A percentile compares a stretch with the other conserved stretches of the same genome.
Evolutionary conservation across 2,329 filamentous ascomycete species (phyloP).

Genomic region (Exophiala sp.): DNA sequence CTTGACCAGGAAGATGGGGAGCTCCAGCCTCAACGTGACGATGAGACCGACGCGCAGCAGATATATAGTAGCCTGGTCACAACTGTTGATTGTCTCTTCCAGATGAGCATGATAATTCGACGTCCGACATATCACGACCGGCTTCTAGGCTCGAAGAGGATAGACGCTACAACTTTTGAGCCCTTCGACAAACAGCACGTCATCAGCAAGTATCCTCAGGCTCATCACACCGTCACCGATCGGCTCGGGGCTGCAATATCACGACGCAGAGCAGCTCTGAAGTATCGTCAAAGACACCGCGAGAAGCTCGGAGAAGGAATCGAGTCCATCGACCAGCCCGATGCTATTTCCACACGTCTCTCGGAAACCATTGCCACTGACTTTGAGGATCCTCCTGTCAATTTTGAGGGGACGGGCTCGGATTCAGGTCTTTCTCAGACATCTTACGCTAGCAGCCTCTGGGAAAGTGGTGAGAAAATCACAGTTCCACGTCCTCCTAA

Average conservation of each 20-base stretch:
- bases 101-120: slow-evolving; percentile 38
- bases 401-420: slow-evolving; percentile 3
- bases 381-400: neutral
- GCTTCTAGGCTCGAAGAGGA: slow-evolving; percentile 20
- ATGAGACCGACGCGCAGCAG: slow-evolving; percentile 22
- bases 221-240: slow-evolving; percentile 17
- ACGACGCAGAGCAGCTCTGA: slow-evolving; percentile 36
- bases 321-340: slow-evolving; percentile 24
- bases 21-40: neutral
- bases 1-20: neutral
- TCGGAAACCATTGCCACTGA: slow-evolving; percentile 12
- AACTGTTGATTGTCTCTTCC: slow-evolving; percentile 34
- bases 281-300: slow-evolving; percentile 38
- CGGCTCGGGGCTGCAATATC: slow-evolving; percentile 37
- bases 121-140: slow-evolving; percentile 38
- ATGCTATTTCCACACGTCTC: slow-evolving; percentile 1
- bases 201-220: slow-evolving; percentile 31
- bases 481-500: slow-evolving; percentile 29
- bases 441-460: slow-evolving; percentile 32
- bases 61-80: slow-evolving; percentile 26
- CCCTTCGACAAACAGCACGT: slow-evolving; percentile 33
- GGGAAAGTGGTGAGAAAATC: neutral
- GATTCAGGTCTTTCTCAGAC: slow-evolving; percentile 29
- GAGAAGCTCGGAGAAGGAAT: slow-evolving; percentile 31
- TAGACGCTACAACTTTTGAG: slow-evolving; percentile 30